Conservation (phyloP, 179 eudicot species). For the Silene vulgaris region DNA sequence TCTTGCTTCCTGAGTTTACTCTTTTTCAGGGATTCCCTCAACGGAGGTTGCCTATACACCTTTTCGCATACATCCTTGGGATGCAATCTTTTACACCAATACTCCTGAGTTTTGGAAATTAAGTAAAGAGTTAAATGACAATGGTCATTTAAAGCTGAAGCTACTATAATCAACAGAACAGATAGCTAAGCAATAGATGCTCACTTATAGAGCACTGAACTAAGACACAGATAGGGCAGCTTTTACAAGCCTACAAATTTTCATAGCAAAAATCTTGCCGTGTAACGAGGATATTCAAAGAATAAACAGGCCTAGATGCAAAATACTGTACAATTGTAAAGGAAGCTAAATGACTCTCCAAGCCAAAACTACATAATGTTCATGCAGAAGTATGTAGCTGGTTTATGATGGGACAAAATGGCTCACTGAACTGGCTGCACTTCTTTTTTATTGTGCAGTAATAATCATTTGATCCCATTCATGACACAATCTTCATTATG, state of each 20-base stretch:
- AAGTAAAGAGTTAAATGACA: constrained; percentile 7
- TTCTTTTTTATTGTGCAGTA: neutral
- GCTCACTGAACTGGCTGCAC: neutral
- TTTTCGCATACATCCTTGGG: constrained; percentile 97
- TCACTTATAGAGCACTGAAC: neutral
- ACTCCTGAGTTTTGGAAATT: constrained; percentile 53
- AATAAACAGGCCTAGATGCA: neutral
- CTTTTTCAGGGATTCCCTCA: constrained; percentile 78
- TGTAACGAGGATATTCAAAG: neutral
- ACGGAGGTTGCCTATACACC: constrained; percentile 88
- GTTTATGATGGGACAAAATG: neutral
- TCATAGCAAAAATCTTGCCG: neutral
- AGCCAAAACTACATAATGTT: neutral
- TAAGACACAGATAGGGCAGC: neutral
- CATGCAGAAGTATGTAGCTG: neutral
- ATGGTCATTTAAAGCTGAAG: constrained; percentile 8
- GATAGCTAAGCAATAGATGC: neutral
- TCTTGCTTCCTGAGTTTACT: constrained; percentile 81
- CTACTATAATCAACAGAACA: neutral
- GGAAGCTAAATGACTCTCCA: neutral
- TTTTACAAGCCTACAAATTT: neutral
- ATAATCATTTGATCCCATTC: neutral
- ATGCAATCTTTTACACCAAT: constrained; percentile 97
- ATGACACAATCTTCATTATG: neutral
- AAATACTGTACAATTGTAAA: neutral